Evolutionary conservation across 2,329 filamentous ascomycete genomes (phyloP).

Genomic region (Fusarium continuum): DNA sequence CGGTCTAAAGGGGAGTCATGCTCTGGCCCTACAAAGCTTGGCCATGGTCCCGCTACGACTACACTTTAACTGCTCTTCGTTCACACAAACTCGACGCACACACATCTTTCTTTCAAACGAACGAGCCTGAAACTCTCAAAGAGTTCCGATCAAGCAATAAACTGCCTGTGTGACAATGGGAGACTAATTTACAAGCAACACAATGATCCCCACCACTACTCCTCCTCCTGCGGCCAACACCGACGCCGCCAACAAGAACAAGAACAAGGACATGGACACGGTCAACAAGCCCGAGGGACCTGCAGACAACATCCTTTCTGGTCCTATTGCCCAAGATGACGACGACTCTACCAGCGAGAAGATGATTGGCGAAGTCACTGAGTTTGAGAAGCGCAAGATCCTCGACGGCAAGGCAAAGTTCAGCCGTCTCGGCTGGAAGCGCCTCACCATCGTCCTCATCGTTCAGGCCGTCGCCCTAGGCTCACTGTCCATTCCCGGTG

Average conservation of each 20-base stretch:
- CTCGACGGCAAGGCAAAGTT: constrained; percentile 38
- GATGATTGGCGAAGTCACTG: constrained; percentile 38
- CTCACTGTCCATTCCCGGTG: constrained; percentile 37
- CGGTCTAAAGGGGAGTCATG: constrained; percentile 26
- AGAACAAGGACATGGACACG: constrained; percentile 14
- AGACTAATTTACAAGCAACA: constrained; percentile 21
- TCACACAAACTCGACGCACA: not conserved
- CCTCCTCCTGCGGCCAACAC: constrained; percentile 25
- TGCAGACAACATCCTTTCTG: constrained; percentile 20
- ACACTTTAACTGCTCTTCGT: not conserved
- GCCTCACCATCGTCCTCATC: constrained; percentile 40
- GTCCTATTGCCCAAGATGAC: constrained; percentile 1
- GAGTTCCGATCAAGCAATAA: constrained; percentile 2
- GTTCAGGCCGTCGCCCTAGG: constrained; percentile 40
- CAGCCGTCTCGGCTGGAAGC: constrained; percentile 39
- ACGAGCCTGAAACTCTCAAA: not conserved
- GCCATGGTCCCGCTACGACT: constrained; percentile 3
- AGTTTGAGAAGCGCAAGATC: constrained; percentile 41
- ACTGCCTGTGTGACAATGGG: constrained; percentile 37
- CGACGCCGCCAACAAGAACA: constrained; percentile 19
- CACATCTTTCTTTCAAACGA: not conserved
- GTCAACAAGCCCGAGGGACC: constrained; percentile 1
- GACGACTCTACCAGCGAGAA: constrained; percentile 36
- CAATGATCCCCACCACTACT: constrained; percentile 31
- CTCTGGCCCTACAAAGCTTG: constrained; percentile 24